Evolutionary conservation across 257 asterid genomes (phyloP).

Genomic region (Fraxinus americana): DNA sequence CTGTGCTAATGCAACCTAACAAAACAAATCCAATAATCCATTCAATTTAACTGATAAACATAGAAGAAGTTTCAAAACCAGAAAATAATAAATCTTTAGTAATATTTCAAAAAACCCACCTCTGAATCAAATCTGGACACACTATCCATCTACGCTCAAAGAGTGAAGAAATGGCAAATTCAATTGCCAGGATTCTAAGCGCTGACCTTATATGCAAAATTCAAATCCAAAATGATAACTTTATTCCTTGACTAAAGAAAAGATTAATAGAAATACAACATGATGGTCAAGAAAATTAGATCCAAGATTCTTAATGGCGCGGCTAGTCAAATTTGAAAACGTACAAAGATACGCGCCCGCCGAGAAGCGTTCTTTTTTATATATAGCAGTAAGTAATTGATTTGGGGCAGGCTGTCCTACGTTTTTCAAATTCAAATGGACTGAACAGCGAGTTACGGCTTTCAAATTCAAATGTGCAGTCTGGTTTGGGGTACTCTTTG

Average conservation of each 20-base stretch:
- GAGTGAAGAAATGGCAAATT: not conserved
- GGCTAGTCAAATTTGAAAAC: not conserved
- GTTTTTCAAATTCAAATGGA: not conserved
- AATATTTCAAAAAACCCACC: constrained; percentile 20
- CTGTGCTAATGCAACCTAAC: constrained; percentile 38
- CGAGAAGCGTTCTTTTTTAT: not conserved
- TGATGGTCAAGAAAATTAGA: not conserved
- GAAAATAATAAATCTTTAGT: not conserved
- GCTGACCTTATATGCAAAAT: constrained; percentile 4
- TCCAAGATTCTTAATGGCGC: not conserved
- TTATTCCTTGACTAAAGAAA: not conserved
- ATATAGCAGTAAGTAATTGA: not conserved
- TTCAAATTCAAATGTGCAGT: not conserved
- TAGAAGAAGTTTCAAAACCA: not conserved
- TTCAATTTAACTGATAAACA: not conserved
- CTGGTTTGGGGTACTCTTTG: too few relatives aligned
- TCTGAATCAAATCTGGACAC: constrained; percentile 37
- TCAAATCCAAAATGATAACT: constrained; percentile 15
- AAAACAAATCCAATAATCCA: not conserved
- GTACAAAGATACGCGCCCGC: not conserved
- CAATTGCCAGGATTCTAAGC: constrained; percentile 3
- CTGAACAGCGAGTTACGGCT: not conserved
- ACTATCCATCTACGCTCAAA: constrained; percentile 26
- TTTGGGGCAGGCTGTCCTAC: not conserved
- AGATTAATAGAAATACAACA: not conserved